These are phyloP conservation scores for Pyrrhoderma noxium DNA, from an alignment of 1,284 basidiomycete genomes.

Conservation along the genomic window DNA sequence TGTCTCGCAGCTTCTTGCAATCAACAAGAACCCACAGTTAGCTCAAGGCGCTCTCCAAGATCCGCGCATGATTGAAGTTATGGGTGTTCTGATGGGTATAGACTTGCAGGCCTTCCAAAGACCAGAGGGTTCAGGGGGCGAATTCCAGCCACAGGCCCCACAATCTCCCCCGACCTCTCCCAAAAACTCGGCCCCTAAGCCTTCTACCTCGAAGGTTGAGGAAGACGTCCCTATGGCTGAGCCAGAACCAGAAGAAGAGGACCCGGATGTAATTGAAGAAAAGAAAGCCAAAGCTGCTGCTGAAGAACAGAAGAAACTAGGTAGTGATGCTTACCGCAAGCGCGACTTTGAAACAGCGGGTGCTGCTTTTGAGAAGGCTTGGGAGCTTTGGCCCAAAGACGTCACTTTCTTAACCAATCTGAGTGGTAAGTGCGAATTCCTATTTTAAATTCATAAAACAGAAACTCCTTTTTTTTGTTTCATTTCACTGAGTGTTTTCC, in stretches of 20 bases:
- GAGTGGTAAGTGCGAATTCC: constrained; percentile 47
- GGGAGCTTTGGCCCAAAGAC: constrained; percentile 92
- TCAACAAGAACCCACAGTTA: constrained; percentile 57
- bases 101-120: constrained; percentile 86
- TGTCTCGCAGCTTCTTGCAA: constrained; percentile 42
- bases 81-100: constrained; percentile 91
- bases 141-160: constrained; percentile 43
- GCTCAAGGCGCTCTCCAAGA: constrained; percentile 63
- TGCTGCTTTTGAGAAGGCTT: constrained; percentile 75
- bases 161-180: constrained; percentile 27
- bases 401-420: constrained; percentile 91
- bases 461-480: constrained; percentile 9
- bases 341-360: constrained; percentile 72
- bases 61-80: constrained; percentile 88
- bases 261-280: constrained; percentile 44
- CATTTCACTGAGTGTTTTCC: constrained; percentile 1
- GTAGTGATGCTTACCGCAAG: constrained; percentile 82
- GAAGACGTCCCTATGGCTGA: constrained; percentile 45
- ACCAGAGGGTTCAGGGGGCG: constrained; percentile 73
- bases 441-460: background rate
- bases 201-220: constrained; percentile 33
- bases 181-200: constrained; percentile 32
- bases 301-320: constrained; percentile 70
- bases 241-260: constrained; percentile 55
- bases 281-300: constrained; percentile 68